These are phyloP conservation scores for Naegleria fowleri DNA, from an alignment of 208 protist species.

Conservation along the genomic window DNA sequence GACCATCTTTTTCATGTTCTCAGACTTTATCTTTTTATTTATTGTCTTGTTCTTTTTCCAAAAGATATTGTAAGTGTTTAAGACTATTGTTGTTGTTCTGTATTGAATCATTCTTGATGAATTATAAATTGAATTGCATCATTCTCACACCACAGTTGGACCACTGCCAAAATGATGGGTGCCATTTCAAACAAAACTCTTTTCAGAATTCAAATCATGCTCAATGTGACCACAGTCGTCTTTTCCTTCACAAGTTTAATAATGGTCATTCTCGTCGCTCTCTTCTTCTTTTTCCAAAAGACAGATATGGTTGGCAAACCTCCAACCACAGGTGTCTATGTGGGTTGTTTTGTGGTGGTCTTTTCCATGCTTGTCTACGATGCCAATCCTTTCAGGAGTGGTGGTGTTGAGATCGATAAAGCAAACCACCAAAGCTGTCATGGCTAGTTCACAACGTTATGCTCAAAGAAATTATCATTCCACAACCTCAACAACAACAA, in stretches of 20 bases:
- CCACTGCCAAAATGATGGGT: neutral
- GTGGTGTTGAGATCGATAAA: neutral
- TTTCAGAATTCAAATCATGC: neutral
- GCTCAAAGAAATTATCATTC: neutral
- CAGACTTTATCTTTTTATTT: neutral
- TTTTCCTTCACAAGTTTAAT: neutral
- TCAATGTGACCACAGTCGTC: neutral
- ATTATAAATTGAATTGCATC: too few species aligned
- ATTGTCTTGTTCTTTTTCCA: neutral
- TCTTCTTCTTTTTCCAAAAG: neutral
- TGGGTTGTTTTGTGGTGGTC: neutral
- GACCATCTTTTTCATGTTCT: neutral
- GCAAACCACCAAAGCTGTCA: neutral
- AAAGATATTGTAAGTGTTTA: neutral
- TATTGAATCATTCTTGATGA: too few species aligned
- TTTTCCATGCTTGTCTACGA: neutral
- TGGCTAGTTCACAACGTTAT: neutral
- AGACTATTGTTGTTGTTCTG: too few species aligned
- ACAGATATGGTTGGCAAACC: neutral
- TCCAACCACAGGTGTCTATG: neutral
- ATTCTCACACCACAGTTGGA: neutral
- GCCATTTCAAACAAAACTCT: neutral
- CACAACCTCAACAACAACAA: too few species aligned
- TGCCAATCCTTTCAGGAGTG: neutral
- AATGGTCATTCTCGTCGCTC: neutral